Percentiles rank a stretch among this genome's conserved stretches.
Conservation (phyloP, 1,139 yeast species). For the Nakaseomyces bracarensis region DNA sequence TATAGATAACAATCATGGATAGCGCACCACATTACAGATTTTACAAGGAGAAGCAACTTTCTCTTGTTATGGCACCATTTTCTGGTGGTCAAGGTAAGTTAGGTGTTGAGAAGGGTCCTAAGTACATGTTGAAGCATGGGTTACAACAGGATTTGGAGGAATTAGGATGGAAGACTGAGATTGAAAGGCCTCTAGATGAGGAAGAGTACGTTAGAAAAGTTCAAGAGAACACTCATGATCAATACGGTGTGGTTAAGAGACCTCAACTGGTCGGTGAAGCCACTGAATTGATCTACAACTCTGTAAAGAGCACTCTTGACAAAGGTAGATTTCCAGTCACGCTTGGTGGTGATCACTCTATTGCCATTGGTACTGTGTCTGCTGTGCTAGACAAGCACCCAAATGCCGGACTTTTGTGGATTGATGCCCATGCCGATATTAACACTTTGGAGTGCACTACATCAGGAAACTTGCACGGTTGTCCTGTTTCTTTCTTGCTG, state of each 20-base stretch:
- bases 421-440: constrained; percentile 97
- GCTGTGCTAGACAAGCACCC: constrained; percentile 77
- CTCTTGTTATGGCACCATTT: constrained; percentile 77
- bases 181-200: constrained; percentile 51
- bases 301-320: constrained; percentile 44
- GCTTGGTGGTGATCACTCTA: constrained; percentile 94
- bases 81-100: constrained; percentile 94
- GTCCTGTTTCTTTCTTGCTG: constrained; percentile 86
- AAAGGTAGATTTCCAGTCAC: constrained; percentile 64
- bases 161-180: constrained; percentile 63
- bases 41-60: constrained; percentile 46
- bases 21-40: constrained; percentile 38
- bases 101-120: constrained; percentile 95
- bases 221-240: constrained; percentile 37
- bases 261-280: constrained; percentile 72
- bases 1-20: not conserved
- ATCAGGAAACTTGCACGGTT: constrained; percentile 92
- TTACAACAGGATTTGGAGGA: constrained; percentile 51
- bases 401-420: constrained; percentile 87
- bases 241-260: constrained; percentile 52
- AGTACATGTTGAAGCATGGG: constrained; percentile 65
- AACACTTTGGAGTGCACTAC: constrained; percentile 83
- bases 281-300: constrained; percentile 52
- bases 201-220: constrained; percentile 37
- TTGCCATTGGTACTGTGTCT: constrained; percentile 87